Evolutionary conservation across 2,329 filamentous ascomycete genomes (phyloP), one percentile per base, ranked within the genome.

Genomic region (Pezizomycotina sp.): DNA sequence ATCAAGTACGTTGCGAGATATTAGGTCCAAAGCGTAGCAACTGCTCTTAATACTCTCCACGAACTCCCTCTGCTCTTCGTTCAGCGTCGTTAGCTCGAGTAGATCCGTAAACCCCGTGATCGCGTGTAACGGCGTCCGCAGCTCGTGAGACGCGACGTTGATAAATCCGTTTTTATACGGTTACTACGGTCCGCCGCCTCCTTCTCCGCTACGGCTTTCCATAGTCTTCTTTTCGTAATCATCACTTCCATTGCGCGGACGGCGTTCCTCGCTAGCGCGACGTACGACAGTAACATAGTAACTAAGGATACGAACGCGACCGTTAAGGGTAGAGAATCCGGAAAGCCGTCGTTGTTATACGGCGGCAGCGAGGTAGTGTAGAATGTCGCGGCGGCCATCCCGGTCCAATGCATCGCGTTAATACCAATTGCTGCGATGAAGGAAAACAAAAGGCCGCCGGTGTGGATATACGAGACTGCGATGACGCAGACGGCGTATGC

Each of bases 111-210:
- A 68, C 0, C 67, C 62, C 0, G 74, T 55, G 16, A 74, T 64
- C 2, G 70, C 71, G 36, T 76, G 71, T 1, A 76, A 55, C 0
- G 71, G 71, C 1, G 65, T 71, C 3, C 71, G 61, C 9, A 75
- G 53, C 50, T 75, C 71, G 47, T 75, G 71, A 4, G 65, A 69
- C 4, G 74, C 62, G 1, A 65, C 71, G 0, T 66, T 65, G 4
- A 75, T 61, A 25, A 71, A 65, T 73, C 68, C 1, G 64, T 63
- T 49, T 72, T 72, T 25, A 67, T 66, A 30, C 58, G 62, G 21
- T 63, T 59, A 0, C 40, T 44, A 7, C 30, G 28, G 30, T 44
- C 41, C 4, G 41, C 41, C n/a, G 41, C 41, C 21, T 44, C 41
- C 30, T 44, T 44, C 15, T 44, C 41, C 1, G 41, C 41, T 14